Conservation (phyloP, 352 stramenopile genomes). For the Globisporangium carolinianum region DNA sequence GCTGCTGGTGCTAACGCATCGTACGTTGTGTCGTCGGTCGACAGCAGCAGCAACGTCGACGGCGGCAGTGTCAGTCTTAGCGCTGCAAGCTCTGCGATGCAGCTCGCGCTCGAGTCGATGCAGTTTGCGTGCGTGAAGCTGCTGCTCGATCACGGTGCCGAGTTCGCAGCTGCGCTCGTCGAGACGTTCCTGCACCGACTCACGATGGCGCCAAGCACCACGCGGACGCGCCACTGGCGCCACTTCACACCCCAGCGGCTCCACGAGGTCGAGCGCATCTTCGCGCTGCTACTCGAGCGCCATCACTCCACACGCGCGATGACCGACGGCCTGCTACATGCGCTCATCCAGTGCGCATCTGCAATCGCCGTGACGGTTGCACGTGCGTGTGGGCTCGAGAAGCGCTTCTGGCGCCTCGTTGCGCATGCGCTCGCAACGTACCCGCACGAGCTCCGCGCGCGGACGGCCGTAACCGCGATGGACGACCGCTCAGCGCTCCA, state of each 20-base stretch:
- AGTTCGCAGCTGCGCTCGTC: slow-evolving; percentile 17
- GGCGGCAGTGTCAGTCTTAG: no score
- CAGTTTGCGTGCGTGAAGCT: slow-evolving; percentile 33
- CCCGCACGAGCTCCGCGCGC: slow-evolving; percentile 16
- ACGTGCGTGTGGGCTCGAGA: slow-evolving; percentile 18
- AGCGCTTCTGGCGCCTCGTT: slow-evolving; percentile 41
- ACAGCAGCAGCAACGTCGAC: neutral
- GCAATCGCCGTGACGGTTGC: slow-evolving; percentile 31
- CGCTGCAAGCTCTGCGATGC: slow-evolving; percentile 21
- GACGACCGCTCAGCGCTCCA: slow-evolving; percentile 35
- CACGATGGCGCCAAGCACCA: slow-evolving; percentile 2
- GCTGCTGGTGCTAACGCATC: slow-evolving; percentile 22
- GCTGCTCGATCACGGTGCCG: slow-evolving; percentile 31
- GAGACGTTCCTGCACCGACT: slow-evolving; percentile 33
- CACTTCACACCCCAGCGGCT: slow-evolving; percentile 26
- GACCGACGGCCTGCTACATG: slow-evolving; percentile 37
- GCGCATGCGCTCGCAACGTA: slow-evolving; percentile 27
- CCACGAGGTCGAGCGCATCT: slow-evolving; percentile 35
- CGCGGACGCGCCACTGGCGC: slow-evolving; percentile 18
- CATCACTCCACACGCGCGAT: slow-evolving; percentile 17
- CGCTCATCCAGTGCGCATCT: slow-evolving; percentile 29
- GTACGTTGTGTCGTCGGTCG: slow-evolving; percentile 8
- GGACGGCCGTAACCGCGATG: slow-evolving; percentile 24
- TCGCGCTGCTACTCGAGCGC: slow-evolving; percentile 33
- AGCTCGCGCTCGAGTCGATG: slow-evolving; percentile 22